These are phyloP conservation scores for Neonectria sp. DNA, from an alignment of 2,329 filamentous ascomycete species.

Conservation along the genomic window DNA sequence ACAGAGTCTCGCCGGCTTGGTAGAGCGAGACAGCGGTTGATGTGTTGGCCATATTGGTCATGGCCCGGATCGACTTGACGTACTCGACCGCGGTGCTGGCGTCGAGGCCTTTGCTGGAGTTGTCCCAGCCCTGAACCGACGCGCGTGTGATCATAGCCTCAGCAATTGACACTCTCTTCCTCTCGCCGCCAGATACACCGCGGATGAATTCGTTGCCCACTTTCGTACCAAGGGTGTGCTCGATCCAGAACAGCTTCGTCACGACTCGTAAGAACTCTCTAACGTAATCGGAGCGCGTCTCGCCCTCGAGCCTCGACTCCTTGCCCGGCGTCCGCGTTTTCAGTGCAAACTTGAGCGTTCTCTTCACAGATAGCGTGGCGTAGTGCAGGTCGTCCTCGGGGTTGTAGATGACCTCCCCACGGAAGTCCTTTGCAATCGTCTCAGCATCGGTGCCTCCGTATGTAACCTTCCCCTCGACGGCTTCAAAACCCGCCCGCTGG, in stretches of 20 bases:
- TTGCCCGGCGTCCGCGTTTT: constrained; percentile 72
- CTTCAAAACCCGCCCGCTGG: constrained; percentile 74
- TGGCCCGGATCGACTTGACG: constrained; percentile 72
- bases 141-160: constrained; percentile 74
- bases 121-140: constrained; percentile 81
- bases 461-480: constrained; percentile 75
- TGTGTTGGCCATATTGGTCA: constrained; percentile 80
- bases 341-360: constrained; percentile 78
- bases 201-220: constrained; percentile 80
- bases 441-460: constrained; percentile 67
- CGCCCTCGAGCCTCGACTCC: constrained; percentile 68
- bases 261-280: constrained; percentile 72
- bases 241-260: constrained; percentile 80
- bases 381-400: constrained; percentile 81
- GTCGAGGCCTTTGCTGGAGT: constrained; percentile 80
- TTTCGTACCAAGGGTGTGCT: constrained; percentile 77
- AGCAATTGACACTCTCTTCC: constrained; percentile 83
- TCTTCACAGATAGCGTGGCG: constrained; percentile 76
- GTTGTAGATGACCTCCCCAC: constrained; percentile 76
- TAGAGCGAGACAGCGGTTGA: constrained; percentile 82
- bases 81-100: constrained; percentile 82
- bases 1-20: constrained; percentile 77
- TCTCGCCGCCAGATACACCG: constrained; percentile 73
- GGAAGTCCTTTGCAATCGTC: constrained; percentile 67
- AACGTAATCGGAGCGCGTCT: constrained; percentile 69